A percentile compares a stretch with the other conserved stretches of the same genome.
Conservation (phyloP, 2,329 filamentous ascomycete species). For the Phialemoniopsis sp. region DNA sequence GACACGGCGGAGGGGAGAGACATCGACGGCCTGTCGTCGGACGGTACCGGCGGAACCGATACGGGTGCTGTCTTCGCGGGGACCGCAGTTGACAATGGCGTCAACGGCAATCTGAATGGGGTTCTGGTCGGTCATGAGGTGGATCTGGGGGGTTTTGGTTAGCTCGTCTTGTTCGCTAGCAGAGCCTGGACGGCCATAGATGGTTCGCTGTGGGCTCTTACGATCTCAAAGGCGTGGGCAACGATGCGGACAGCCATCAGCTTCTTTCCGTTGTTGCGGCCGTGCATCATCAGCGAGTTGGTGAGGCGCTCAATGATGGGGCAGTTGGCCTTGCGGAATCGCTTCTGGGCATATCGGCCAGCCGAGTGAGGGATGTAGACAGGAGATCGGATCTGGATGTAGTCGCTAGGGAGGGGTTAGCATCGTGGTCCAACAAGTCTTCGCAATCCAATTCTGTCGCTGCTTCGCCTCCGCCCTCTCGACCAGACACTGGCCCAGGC, state of each 20-base stretch:
- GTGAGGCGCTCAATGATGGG: slow-evolving; percentile 99
- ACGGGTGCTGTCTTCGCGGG: slow-evolving; percentile 99
- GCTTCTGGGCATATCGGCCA: slow-evolving; percentile 97
- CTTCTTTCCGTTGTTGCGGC: slow-evolving; percentile 99
- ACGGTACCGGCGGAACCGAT: slow-evolving; percentile 99
- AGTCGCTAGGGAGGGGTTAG: slow-evolving; percentile 68
- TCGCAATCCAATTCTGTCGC: slow-evolving; percentile 8
- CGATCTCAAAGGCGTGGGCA: slow-evolving; percentile 98
- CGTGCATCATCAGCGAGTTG: slow-evolving; percentile 99
- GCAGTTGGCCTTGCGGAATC: slow-evolving; percentile 99
- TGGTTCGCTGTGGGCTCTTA: slow-evolving; percentile 40
- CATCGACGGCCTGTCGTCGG: slow-evolving; percentile 99
- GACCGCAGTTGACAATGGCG: slow-evolving; percentile 99
- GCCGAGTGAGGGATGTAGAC: slow-evolving; percentile 99
- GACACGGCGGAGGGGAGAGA: slow-evolving; percentile 97
- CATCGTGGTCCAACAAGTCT: slow-evolving; percentile 12
- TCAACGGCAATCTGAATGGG: slow-evolving; percentile 99
- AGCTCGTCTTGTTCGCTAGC: slow-evolving; percentile 9
- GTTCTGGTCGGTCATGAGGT: slow-evolving; percentile 99
- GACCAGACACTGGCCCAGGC: too few relatives aligned
- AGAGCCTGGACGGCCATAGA: not conserved
- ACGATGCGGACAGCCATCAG: slow-evolving; percentile 99
- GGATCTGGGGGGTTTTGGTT: slow-evolving; percentile 62
- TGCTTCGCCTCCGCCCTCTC: too few relatives aligned
- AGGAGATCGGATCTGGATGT: slow-evolving; percentile 98